Percentiles rank a stretch among this genome's conserved stretches.
phyloP scores from a whole-genome alignment of 2,329 filamentous ascomycete genomes.

The Dryadomyces quercivorus region DNA sequence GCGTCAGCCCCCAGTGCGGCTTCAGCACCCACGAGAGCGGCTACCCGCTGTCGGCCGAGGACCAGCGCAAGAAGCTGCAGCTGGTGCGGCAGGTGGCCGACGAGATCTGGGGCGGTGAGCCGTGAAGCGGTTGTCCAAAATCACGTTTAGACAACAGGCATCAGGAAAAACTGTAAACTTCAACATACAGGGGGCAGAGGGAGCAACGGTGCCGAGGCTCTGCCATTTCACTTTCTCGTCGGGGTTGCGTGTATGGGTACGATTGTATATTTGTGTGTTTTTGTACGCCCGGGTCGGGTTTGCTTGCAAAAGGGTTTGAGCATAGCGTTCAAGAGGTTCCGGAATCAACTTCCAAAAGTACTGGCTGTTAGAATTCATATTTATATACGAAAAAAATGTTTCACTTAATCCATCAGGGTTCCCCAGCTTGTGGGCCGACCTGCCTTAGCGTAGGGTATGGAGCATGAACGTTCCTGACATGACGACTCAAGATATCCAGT shows the following conservation, averaged over 20 bases:
- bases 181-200: not conserved
- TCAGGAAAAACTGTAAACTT: not conserved
- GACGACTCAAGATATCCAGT: not conserved
- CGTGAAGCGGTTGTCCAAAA: slow-evolving; percentile 10
- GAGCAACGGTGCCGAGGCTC: not conserved
- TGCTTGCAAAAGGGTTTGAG: not conserved
- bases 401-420: not conserved
- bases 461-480: not conserved
- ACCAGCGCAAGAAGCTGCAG: slow-evolving; percentile 61
- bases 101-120: slow-evolving; percentile 50
- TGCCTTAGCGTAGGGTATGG: too few species aligned
- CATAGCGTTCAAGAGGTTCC: not conserved
- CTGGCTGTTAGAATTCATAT: not conserved
- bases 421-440: too few species aligned
- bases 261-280: too few species aligned
- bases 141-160: too few species aligned
- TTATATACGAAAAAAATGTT: not conserved
- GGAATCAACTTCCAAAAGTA: slow-evolving; percentile 8
- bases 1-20: slow-evolving; percentile 60
- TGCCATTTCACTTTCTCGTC: too few species aligned
- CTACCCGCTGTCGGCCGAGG: slow-evolving; percentile 54
- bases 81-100: slow-evolving; percentile 61
- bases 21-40: slow-evolving; percentile 65
- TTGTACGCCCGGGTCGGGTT: not conserved
- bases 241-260: too few species aligned